These are phyloP conservation scores for Aaosphaeria arxii DNA, from an alignment of 2,329 filamentous ascomycete genomes.

Conservation along the genomic window DNA sequence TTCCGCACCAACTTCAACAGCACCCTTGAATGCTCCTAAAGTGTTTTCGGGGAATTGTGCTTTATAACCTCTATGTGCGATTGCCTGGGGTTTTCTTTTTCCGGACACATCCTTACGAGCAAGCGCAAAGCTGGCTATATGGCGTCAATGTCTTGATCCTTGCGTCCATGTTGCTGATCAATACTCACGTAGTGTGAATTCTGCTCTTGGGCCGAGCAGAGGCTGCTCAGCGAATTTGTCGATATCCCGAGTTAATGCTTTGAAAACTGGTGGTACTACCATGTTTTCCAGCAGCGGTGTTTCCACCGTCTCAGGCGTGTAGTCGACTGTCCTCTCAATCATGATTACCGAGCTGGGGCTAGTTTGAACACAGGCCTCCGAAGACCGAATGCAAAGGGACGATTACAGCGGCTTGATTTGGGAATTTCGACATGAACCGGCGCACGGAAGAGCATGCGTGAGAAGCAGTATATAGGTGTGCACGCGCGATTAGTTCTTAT, in stretches of 20 bases:
- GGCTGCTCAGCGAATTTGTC: conserved; percentile 34
- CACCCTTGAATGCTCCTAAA: conserved; percentile 72
- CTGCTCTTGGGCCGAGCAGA: conserved; percentile 25
- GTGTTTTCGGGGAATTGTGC: conserved; percentile 81
- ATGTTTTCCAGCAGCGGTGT: conserved; percentile 36
- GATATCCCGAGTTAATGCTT: conserved; percentile 31
- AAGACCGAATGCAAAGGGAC: not conserved
- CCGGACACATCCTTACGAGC: conserved; percentile 34
- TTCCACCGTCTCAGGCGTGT: conserved; percentile 22
- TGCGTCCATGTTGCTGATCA: not conserved
- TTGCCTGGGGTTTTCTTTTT: conserved; percentile 61
- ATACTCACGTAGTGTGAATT: conserved; percentile 26
- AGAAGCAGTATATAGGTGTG: too few species aligned
- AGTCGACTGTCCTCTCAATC: conserved; percentile 12
- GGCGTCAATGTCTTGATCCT: conserved; percentile 10
- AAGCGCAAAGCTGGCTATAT: conserved; percentile 32
- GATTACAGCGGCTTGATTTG: not conserved
- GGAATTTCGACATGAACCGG: not conserved
- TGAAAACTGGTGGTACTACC: conserved; percentile 35
- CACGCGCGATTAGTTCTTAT: not conserved
- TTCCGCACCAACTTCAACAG: conserved; percentile 70
- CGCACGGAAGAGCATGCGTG: not conserved
- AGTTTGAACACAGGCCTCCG: not conserved
- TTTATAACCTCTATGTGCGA: conserved; percentile 79
- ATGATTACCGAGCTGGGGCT: conserved; percentile 6